A percentile compares a stretch with the other conserved stretches of the same genome.
phyloP scores from a whole-genome alignment of 1,284 basidiomycete genomes.

The Ustilago sp. region DNA sequence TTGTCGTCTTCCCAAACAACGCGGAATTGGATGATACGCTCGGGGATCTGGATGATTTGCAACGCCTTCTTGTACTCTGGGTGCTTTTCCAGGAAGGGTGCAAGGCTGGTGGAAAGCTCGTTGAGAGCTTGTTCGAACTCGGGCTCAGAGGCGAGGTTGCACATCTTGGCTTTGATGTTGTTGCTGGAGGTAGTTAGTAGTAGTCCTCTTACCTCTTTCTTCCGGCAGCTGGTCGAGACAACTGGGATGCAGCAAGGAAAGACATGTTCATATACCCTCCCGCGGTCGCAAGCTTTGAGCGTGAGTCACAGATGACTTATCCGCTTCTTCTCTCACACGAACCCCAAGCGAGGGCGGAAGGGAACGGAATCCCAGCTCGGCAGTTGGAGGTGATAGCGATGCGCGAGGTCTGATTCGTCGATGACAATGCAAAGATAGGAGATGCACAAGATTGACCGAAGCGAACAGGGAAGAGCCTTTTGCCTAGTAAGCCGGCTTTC shows the following conservation, averaged over 20 bases:
- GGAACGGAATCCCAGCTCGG: slow-evolving; percentile 25
- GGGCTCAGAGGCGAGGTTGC: slow-evolving; percentile 72
- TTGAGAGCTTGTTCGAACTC: slow-evolving; percentile 77
- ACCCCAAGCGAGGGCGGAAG: slow-evolving; percentile 13
- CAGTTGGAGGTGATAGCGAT: slow-evolving; percentile 16
- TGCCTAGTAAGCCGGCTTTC: slow-evolving; percentile 1
- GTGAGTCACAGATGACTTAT: background rate
- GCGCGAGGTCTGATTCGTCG: slow-evolving; percentile 34
- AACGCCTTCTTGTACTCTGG: slow-evolving; percentile 81
- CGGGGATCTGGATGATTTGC: slow-evolving; percentile 79
- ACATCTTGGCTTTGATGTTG: slow-evolving; percentile 24
- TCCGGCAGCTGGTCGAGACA: background rate
- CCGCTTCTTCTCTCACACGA: background rate
- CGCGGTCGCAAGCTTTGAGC: background rate
- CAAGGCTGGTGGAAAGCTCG: slow-evolving; percentile 78
- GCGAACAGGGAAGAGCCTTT: no score
- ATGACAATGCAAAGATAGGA: slow-evolving; percentile 30
- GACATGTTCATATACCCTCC: background rate
- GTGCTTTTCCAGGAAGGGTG: slow-evolving; percentile 78
- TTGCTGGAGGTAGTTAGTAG: background rate
- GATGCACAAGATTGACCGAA: background rate
- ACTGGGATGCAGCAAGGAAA: background rate
- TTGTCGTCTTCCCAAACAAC: slow-evolving; percentile 83
- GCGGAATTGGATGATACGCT: slow-evolving; percentile 76
- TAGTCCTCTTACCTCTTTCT: background rate